phyloP scores from a whole-genome alignment of 345 rosid genomes.

The Pistacia integerrima region DNA sequence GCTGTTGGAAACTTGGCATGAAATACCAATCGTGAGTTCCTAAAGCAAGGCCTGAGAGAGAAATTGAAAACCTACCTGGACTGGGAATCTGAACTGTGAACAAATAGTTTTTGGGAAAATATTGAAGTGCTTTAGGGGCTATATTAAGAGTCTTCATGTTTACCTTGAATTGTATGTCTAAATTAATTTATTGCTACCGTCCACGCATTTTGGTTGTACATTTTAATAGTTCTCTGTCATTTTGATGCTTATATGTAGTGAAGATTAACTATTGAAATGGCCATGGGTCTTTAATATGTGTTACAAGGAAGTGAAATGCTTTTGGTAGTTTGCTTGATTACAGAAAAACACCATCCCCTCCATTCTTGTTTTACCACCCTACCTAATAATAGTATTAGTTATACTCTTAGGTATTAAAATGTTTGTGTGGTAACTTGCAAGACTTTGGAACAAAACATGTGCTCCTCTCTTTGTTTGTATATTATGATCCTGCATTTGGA shows the following conservation, averaged over 20 bases:
- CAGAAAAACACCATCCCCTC: background rate
- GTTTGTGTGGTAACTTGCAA: background rate
- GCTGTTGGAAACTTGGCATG: background rate
- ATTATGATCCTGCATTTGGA: background rate
- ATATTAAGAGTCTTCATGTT: background rate
- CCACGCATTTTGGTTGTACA: background rate
- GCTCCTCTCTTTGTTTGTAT: background rate
- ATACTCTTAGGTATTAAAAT: background rate
- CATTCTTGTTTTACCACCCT: background rate
- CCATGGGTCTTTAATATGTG: background rate
- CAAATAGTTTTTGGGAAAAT: background rate
- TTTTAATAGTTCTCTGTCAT: background rate
- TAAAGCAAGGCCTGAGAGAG: background rate
- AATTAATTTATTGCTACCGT: background rate
- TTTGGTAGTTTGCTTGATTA: conserved; percentile 8
- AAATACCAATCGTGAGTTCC: background rate
- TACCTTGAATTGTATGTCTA: background rate
- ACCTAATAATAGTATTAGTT: background rate
- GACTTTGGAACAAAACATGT: background rate
- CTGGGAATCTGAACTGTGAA: background rate
- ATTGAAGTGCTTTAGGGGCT: background rate
- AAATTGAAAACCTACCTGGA: background rate
- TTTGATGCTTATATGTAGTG: background rate
- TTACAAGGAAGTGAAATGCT: background rate
- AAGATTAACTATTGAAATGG: background rate